Percentiles rank a stretch among this genome's conserved stretches.
These are phyloP conservation scores for Cornus controversa DNA, from an alignment of 148 eudicot species.

Conservation along the genomic window DNA sequence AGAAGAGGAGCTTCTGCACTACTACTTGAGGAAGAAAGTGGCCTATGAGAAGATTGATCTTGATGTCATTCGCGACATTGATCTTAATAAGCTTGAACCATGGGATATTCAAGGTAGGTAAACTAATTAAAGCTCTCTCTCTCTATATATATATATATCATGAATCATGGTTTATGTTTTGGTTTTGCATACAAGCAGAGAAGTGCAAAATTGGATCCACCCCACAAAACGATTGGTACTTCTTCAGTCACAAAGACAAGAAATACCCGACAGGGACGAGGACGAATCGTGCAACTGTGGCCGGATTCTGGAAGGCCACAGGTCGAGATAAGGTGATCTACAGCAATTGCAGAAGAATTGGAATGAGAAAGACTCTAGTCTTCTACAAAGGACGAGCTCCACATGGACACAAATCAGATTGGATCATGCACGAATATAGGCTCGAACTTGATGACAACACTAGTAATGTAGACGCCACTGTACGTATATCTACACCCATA, in stretches of 20 bases:
- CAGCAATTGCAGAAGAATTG: slow-evolving; percentile 36
- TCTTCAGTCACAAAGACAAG: slow-evolving; percentile 78
- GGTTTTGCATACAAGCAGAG: slow-evolving; percentile 27
- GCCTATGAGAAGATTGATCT: slow-evolving; percentile 49
- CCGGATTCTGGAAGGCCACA: slow-evolving; percentile 86
- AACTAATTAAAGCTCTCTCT: too few relatives aligned
- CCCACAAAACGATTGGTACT: slow-evolving; percentile 72
- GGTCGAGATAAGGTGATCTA: slow-evolving; percentile 67
- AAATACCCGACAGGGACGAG: slow-evolving; percentile 71
- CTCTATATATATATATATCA: not conserved
- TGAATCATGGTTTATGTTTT: not conserved
- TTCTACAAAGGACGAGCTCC: slow-evolving; percentile 81
- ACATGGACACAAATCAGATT: slow-evolving; percentile 64
- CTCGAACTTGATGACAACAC: slow-evolving; percentile 31
- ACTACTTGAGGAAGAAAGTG: slow-evolving; percentile 59
- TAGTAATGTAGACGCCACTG: slow-evolving; percentile 1
- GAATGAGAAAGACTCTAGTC: slow-evolving; percentile 72
- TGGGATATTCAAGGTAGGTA: slow-evolving; percentile 85
- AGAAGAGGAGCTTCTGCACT: slow-evolving; percentile 69
- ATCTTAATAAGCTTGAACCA: slow-evolving; percentile 74
- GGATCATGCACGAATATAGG: slow-evolving; percentile 87
- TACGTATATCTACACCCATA: too few relatives aligned
- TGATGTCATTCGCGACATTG: slow-evolving; percentile 62
- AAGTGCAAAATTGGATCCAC: slow-evolving; percentile 55
- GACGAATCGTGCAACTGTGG: slow-evolving; percentile 66